Evolutionary conservation across 2,329 filamentous ascomycete species (phyloP), one percentile per base, ranked within the genome.

Genomic region (Boeremia exigua): DNA sequence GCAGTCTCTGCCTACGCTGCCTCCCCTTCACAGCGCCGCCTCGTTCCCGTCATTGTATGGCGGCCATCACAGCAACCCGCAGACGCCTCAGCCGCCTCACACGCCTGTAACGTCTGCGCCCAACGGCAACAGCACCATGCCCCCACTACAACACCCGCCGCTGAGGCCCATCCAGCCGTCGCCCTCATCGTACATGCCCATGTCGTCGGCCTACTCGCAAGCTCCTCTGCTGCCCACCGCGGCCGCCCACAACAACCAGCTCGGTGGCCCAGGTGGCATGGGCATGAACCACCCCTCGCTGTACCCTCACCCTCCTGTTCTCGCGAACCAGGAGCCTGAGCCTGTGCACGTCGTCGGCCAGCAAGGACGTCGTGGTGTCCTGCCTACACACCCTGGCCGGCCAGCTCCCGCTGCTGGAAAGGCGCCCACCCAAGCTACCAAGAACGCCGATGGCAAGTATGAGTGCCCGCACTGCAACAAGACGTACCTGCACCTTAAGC

Each of bases 391-490:
- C 59, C 92, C 92, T 28, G 93, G 93, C 38, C 84, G 92, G 56
- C 90, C 92, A 52, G 87, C 91, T 49, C 91, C 92, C 25, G 87
- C 90, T 29, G 84, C 86, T 17, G 88, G 91, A 38, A 96, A 96
- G 83, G 91, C 84, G 69, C 88, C 90, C 58, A 86, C 91, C 60
- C 95, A 96, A 61, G 92, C 93, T 14, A 89, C 91, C 67, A 97
- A 98, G 81, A 94, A 98, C 77, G 92, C 92, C 8, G 94, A 98
- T 75, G 95, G 95, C 73, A 98, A 98, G 81, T 99, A 96, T 74
- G 94, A 95, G 57, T 99, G 95, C 79, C 92, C 92, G 69, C 93
- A 98, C 77, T 99, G 95, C 80, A 96, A 92, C 70, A 98, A 98
- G 83, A 97, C 93, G 6, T 99, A 99, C 74, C 83, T 98, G 54